Evolutionary conservation across 2,329 filamentous ascomycete species (phyloP), one percentile per base, ranked within the genome.

Genomic region (Aspergillus novofumigatus): DNA sequence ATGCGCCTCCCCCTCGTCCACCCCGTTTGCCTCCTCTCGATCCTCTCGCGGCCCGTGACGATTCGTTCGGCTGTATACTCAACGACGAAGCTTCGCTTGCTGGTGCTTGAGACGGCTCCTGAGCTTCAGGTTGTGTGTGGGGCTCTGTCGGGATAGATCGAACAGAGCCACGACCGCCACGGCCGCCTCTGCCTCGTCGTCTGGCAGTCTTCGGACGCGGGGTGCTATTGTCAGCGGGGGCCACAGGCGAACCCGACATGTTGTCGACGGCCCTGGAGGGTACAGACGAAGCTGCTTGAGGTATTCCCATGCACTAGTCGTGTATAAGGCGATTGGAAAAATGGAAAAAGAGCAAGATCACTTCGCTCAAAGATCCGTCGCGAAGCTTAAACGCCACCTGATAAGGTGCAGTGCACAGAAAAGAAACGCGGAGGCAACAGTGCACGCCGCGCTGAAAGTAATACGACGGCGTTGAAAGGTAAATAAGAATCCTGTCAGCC

Each of bases 121-220:
- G 58, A 14, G 42, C 20, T 42, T 59, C 58, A 2, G 58, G 20
- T 53, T 62, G 59, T 17, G 54, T 26, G 25, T 56, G 35, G 21
- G 55, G 21, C 28, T 58, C 26, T 10, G 57, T 20, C 21, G 58
- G 58, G 14, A 41, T 41, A 17, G 54, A 65, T 61, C 62, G 67
- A 53, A 57, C 61, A 20, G 58, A 55, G 45, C 65, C 61, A 35
- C 66, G 65, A 26, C 63, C 64, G 42, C 65, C 63, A 58, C 68
- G 65, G 48, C 68, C 69, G 48, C 68, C 69, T 57, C 67, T 62
- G 48, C 66, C 65, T 63, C 68, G 64, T 44, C 69, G 68, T 61
- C 67, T 56, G 20, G 54, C 51, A 14, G 58, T 41, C 32, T 59
- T 65, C 5, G 65, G 59, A 23, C 63, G 67, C 51, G 66, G 54